Evolutionary conservation across 2,329 filamentous ascomycete genomes (phyloP).

Genomic region (Celoporthe dispersa): DNA sequence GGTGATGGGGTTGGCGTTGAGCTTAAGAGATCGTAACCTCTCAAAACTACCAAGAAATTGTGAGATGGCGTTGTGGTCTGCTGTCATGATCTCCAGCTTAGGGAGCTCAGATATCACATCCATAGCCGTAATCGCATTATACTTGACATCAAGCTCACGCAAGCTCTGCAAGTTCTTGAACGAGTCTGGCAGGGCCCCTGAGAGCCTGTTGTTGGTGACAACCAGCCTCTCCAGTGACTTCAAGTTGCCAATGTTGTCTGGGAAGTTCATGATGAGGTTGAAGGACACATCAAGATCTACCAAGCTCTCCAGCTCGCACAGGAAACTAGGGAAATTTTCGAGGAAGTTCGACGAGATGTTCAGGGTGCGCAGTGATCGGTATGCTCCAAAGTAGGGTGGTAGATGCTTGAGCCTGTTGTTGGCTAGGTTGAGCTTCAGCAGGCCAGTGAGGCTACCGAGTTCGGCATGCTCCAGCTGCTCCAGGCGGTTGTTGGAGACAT

Average conservation of each 20-base stretch:
- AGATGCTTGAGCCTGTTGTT: slow-evolving; percentile 87
- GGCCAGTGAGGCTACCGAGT: slow-evolving; percentile 71
- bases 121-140: slow-evolving; percentile 87
- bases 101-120: slow-evolving; percentile 85
- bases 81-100: slow-evolving; percentile 82
- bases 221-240: slow-evolving; percentile 84
- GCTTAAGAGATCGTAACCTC: slow-evolving; percentile 78
- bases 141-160: slow-evolving; percentile 91
- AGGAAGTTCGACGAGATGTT: slow-evolving; percentile 95
- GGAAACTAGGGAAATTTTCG: slow-evolving; percentile 79
- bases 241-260: slow-evolving; percentile 77
- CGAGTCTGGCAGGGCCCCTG: slow-evolving; percentile 72
- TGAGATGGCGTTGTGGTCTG: slow-evolving; percentile 91
- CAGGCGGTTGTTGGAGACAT: slow-evolving; percentile 92
- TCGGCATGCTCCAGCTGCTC: slow-evolving; percentile 87
- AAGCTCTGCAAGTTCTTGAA: slow-evolving; percentile 77
- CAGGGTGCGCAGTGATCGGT: slow-evolving; percentile 77
- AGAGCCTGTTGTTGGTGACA: slow-evolving; percentile 92
- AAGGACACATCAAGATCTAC: slow-evolving; percentile 97
- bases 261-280: slow-evolving; percentile 82
- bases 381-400: slow-evolving; percentile 81
- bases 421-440: slow-evolving; percentile 88
- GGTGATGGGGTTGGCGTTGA: slow-evolving; percentile 95
- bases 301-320: slow-evolving; percentile 80
- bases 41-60: slow-evolving; percentile 89